Conservation (phyloP, 768 basidiomycete species). For the Gloeopeniophorella convolvens region DNA sequence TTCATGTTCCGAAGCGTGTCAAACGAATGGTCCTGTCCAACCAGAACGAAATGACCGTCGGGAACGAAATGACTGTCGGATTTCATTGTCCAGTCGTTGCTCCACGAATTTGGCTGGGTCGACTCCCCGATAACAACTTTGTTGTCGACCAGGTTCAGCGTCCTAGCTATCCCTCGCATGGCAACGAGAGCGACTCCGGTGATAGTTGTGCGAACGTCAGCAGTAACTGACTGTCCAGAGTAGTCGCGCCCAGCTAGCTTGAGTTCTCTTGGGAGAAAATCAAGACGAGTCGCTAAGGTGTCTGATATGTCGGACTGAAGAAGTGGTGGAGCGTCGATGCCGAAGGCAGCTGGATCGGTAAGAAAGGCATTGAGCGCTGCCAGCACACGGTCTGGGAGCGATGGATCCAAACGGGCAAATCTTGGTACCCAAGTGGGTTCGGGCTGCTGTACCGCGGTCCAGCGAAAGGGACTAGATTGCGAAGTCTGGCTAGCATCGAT, state of each 20-base stretch:
- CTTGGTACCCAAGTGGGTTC: background rate
- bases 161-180: background rate
- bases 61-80: background rate
- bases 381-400: conserved; percentile 1
- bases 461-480: conserved; percentile 1
- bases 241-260: conserved; percentile 3
- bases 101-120: conserved; percentile 7
- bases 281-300: conserved; percentile 9
- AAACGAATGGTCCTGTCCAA: conserved; percentile 7
- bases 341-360: background rate
- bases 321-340: background rate
- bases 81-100: conserved; percentile 7
- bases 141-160: background rate
- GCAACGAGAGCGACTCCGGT: background rate
- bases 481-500: background rate
- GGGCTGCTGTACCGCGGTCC: conserved; percentile 9
- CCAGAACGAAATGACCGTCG: background rate
- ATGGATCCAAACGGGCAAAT: conserved; percentile 4
- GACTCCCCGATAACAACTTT: background rate
- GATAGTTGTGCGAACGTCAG: background rate
- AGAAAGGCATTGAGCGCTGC: conserved; percentile 1
- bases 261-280: background rate
- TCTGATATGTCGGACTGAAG: conserved; percentile 8
- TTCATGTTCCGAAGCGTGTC: background rate
- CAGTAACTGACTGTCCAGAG: conserved; percentile 2